A percentile compares a stretch with the other conserved stretches of the same genome.
Conservation (phyloP, 495 filamentous ascomycete species). For the Penicillium chermesinum region DNA sequence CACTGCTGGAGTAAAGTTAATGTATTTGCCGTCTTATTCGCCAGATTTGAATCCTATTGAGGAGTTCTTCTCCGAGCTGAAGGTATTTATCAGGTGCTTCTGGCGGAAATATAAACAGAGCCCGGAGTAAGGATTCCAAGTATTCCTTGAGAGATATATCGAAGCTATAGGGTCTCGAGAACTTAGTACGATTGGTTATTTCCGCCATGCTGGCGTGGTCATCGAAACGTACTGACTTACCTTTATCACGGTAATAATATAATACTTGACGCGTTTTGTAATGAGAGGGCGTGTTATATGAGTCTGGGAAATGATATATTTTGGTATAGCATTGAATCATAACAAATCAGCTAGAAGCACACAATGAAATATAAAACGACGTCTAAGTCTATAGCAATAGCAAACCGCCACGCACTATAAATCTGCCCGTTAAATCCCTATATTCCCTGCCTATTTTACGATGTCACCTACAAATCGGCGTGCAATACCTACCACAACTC, state of each 20-base stretch:
- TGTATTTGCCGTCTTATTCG: background rate
- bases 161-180: background rate
- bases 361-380: background rate
- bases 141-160: conserved; percentile 1
- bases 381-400: background rate
- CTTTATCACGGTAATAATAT: background rate
- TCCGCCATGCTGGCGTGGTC: conserved; percentile 1
- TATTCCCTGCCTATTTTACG: conserved; percentile 16
- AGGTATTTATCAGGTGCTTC: conserved; percentile 3
- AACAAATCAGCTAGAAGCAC: background rate
- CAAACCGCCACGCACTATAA: background rate
- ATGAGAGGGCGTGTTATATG: too few relatives aligned
- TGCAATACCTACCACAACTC: conserved; percentile 15
- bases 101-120: conserved; percentile 2
- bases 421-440: background rate
- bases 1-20: background rate
- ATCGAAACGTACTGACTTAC: conserved; percentile 1
- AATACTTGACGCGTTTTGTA: too few relatives aligned
- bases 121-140: conserved; percentile 2
- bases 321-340: too few relatives aligned
- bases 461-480: conserved; percentile 22
- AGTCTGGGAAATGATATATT: too few relatives aligned
- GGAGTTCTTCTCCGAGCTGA: conserved; percentile 2
- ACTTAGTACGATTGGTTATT: conserved; percentile 3
- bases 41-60: conserved; percentile 5